These are phyloP conservation scores for Fusarium euwallaceae DNA, from an alignment of 2,329 filamentous ascomycete species.

Conservation along the genomic window DNA sequence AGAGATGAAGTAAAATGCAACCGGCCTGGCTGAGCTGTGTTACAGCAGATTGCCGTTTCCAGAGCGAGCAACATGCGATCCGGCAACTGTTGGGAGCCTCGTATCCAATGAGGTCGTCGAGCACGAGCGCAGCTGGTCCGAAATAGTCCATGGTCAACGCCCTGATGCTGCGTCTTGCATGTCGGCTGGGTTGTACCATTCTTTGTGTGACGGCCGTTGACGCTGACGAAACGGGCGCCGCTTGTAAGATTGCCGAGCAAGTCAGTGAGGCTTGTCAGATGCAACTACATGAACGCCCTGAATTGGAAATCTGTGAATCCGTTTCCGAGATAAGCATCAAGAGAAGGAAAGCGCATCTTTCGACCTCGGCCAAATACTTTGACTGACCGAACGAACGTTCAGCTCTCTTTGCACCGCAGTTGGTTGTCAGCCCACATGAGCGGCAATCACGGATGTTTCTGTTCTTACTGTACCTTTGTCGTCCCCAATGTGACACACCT, in stretches of 20 bases:
- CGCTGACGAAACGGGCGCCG: slow-evolving; percentile 12
- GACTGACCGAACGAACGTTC: not conserved
- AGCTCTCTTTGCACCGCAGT: not conserved
- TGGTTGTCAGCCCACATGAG: slow-evolving; percentile 13
- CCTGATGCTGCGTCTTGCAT: not conserved
- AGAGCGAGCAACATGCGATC: slow-evolving; percentile 8
- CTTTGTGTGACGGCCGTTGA: slow-evolving; percentile 21
- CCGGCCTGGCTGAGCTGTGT: slow-evolving; percentile 19
- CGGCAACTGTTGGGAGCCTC: slow-evolving; percentile 2
- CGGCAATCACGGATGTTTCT: slow-evolving; percentile 14
- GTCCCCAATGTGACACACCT: slow-evolving; percentile 30
- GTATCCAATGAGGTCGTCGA: slow-evolving; percentile 23
- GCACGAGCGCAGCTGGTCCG: slow-evolving; percentile 7
- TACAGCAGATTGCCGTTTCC: slow-evolving; percentile 26
- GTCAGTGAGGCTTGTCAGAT: slow-evolving; percentile 21
- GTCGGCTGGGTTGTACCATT: slow-evolving; percentile 12
- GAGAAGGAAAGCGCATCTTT: not conserved
- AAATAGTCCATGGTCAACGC: not conserved
- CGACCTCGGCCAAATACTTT: not conserved
- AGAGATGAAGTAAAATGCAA: slow-evolving; percentile 4
- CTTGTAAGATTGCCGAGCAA: slow-evolving; percentile 4
- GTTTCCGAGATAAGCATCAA: slow-evolving; percentile 4
- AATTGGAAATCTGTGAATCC: slow-evolving; percentile 20
- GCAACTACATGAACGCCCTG: slow-evolving; percentile 13
- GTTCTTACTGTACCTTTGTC: not conserved